These are phyloP conservation scores for Apiospora malaysiana DNA, from an alignment of 2,329 filamentous ascomycete species.

Conservation along the genomic window DNA sequence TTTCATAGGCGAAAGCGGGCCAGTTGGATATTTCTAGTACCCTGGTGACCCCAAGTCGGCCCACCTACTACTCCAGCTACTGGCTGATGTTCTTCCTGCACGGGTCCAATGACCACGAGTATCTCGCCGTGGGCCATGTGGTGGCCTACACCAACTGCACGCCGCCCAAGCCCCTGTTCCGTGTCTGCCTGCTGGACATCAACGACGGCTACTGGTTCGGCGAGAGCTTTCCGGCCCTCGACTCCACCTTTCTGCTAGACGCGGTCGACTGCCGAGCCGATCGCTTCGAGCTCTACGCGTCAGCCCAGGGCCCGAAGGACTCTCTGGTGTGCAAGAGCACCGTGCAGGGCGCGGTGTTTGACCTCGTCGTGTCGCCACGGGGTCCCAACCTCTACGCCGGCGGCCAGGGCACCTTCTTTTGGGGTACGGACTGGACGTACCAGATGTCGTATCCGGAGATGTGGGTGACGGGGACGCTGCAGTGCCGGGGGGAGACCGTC, in stretches of 20 bases:
- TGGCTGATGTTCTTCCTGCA: background rate
- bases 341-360: background rate
- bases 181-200: background rate
- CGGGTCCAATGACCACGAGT: background rate
- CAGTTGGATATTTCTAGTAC: background rate
- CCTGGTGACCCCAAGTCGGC: background rate
- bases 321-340: background rate
- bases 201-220: background rate
- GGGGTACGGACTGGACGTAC: background rate
- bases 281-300: background rate
- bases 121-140: background rate
- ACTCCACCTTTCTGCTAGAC: background rate
- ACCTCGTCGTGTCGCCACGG: background rate
- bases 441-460: slow-evolving; percentile 2
- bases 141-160: background rate
- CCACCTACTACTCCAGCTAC: background rate
- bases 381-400: slow-evolving; percentile 4
- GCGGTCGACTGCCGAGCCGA: background rate
- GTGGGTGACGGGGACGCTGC: background rate
- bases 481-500: background rate
- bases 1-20: background rate
- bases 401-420: background rate
- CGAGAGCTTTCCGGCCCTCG: background rate
- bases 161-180: background rate
- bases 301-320: background rate